Evolutionary conservation across 2,329 filamentous ascomycete genomes (phyloP).

Genomic region (Penicillium sp.): DNA sequence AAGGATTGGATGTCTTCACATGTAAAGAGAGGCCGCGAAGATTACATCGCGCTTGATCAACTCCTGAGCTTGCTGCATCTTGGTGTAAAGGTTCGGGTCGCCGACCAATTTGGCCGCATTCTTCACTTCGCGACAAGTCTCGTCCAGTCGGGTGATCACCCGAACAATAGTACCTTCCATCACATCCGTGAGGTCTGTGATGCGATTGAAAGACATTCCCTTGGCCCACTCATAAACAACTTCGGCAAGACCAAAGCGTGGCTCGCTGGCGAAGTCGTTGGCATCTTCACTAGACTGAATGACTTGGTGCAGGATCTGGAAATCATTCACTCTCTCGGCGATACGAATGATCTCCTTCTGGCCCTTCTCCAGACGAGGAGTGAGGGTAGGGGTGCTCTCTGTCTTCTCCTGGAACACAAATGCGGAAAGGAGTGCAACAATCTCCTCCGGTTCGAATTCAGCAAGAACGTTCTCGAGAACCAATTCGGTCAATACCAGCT

Average conservation of each 20-base stretch:
- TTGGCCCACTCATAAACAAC: slow-evolving; percentile 98
- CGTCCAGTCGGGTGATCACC: slow-evolving; percentile 88
- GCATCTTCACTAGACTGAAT: slow-evolving; percentile 85
- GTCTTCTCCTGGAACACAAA: slow-evolving; percentile 99
- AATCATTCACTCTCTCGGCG: slow-evolving; percentile 85
- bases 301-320: slow-evolving; percentile 88
- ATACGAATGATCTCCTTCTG: slow-evolving; percentile 84
- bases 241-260: slow-evolving; percentile 90
- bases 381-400: slow-evolving; percentile 73
- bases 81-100: slow-evolving; percentile 85
- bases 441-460: slow-evolving; percentile 93
- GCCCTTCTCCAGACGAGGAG: slow-evolving; percentile 75
- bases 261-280: slow-evolving; percentile 84
- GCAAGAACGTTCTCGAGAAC: slow-evolving; percentile 96
- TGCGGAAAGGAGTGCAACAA: slow-evolving; percentile 85
- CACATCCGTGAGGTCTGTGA: slow-evolving; percentile 92
- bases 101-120: slow-evolving; percentile 94
- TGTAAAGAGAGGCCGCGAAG: slow-evolving; percentile 82
- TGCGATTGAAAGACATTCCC: slow-evolving; percentile 97
- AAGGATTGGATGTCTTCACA: slow-evolving; percentile 51
- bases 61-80: slow-evolving; percentile 97
- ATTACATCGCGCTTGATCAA: slow-evolving; percentile 96
- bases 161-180: slow-evolving; percentile 96
- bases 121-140: slow-evolving; percentile 96
- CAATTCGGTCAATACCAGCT: slow-evolving; percentile 91